A percentile compares a stretch with the other conserved stretches of the same genome.
Conservation (phyloP, 805 yeast genomes). For the Cyberlindnera americana region DNA sequence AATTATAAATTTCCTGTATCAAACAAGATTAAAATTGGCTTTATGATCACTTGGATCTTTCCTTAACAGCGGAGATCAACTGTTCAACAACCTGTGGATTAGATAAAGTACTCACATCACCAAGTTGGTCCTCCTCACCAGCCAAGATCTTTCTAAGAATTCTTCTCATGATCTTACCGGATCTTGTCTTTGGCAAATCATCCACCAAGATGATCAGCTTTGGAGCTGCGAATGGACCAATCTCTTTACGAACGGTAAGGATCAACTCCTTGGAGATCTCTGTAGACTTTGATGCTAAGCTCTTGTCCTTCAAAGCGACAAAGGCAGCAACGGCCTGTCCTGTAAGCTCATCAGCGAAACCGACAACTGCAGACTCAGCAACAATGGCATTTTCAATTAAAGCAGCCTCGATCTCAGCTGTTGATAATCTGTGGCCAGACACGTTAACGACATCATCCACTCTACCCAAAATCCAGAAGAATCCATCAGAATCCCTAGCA, state of each 20-base stretch:
- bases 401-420: conserved; percentile 96
- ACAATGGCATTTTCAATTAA: conserved; percentile 74
- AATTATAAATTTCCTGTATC: too few species aligned
- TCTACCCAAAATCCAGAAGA: conserved; percentile 96
- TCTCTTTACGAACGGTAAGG: conserved; percentile 85
- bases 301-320: conserved; percentile 69
- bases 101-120: conserved; percentile 86
- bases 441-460: conserved; percentile 98
- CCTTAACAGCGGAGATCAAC: conserved; percentile 59
- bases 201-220: conserved; percentile 77
- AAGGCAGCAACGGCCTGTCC: conserved; percentile 98
- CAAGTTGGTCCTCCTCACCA: conserved; percentile 89
- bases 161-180: conserved; percentile 99
- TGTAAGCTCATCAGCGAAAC: conserved; percentile 89
- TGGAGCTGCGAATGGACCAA: conserved; percentile 92
- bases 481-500: conserved; percentile 94
- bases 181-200: conserved; percentile 96
- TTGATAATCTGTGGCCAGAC: conserved; percentile 96
- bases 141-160: conserved; percentile 89
- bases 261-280: conserved; percentile 51
- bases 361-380: conserved; percentile 96
- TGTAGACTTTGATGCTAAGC: conserved; percentile 18
- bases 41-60: conserved; percentile 11
- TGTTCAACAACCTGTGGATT: conserved; percentile 82
- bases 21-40: too few species aligned